Conservation (phyloP, 305 asterid genomes). For the Ilex paraguariensis region DNA sequence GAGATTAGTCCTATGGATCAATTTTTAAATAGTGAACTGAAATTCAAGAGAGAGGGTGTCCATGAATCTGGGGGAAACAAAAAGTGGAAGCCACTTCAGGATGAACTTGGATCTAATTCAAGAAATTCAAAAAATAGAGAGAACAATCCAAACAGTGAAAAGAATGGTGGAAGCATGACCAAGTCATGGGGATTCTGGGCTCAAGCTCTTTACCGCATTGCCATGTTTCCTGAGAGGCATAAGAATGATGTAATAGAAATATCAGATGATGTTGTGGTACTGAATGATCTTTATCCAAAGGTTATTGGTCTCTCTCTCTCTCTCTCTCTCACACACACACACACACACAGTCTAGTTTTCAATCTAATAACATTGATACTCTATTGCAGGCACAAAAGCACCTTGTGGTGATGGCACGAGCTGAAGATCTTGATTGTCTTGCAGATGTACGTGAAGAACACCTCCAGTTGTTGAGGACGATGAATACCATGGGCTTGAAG, state of each 20-base stretch:
- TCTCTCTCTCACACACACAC: slow-evolving; percentile 1
- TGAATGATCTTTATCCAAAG: slow-evolving; percentile 92
- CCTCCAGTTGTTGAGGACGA: slow-evolving; percentile 53
- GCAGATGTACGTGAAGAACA: slow-evolving; percentile 55
- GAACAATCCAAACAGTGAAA: slow-evolving; percentile 20
- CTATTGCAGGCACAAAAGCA: slow-evolving; percentile 67
- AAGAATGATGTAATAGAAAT: slow-evolving; percentile 43
- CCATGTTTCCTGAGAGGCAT: slow-evolving; percentile 72
- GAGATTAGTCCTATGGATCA: slow-evolving; percentile 12
- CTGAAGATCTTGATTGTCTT: slow-evolving; percentile 64
- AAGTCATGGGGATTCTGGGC: slow-evolving; percentile 65
- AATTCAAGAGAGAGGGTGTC: slow-evolving; percentile 44
- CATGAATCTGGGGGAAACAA: slow-evolving; percentile 41
- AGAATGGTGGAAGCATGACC: slow-evolving; percentile 13
- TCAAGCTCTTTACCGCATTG: slow-evolving; percentile 65
- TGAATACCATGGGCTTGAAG: slow-evolving; percentile 74
- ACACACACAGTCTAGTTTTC: background rate
- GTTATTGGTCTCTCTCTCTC: slow-evolving; percentile 32
- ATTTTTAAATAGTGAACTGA: slow-evolving; percentile 33
- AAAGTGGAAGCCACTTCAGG: slow-evolving; percentile 38
- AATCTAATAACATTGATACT: background rate
- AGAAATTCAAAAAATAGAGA: slow-evolving; percentile 20
- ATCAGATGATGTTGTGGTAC: slow-evolving; percentile 63
- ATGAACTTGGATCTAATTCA: slow-evolving; percentile 32
- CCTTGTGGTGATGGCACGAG: slow-evolving; percentile 66